These are phyloP conservation scores for Byssothecium circinans DNA, from an alignment of 2,329 filamentous ascomycete species.

Conservation along the genomic window DNA sequence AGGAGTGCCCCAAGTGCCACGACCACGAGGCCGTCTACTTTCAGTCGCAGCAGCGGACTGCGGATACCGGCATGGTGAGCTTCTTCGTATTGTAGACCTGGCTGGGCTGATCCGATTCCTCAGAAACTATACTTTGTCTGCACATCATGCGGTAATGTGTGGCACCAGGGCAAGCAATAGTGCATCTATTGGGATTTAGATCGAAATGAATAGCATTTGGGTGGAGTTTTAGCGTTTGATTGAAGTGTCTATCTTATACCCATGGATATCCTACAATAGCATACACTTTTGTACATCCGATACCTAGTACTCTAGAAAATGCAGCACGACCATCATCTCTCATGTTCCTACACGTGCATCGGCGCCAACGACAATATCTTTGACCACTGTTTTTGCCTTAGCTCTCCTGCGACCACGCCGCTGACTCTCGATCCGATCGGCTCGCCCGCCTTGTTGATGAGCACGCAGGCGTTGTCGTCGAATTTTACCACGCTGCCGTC, in stretches of 20 bases:
- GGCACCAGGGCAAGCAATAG: conserved; percentile 43
- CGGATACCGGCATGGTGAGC: conserved; percentile 93
- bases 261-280: conserved; percentile 36
- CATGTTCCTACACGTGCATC: conserved; percentile 63
- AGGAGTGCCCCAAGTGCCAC: conserved; percentile 79
- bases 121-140: conserved; percentile 69
- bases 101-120: conserved; percentile 19
- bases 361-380: conserved; percentile 97
- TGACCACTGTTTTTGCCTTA: conserved; percentile 93
- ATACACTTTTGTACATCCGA: conserved; percentile 30
- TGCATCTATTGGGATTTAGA: conserved; percentile 5
- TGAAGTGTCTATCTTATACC: conserved; percentile 40
- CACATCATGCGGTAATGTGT: conserved; percentile 89
- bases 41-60: conserved; percentile 95
- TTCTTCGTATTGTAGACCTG: not conserved
- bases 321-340: conserved; percentile 2
- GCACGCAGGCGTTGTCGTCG: conserved; percentile 96
- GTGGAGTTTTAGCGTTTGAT: conserved; percentile 33
- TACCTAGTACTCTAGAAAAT: conserved; percentile 14
- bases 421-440: conserved; percentile 78
- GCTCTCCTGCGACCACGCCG: conserved; percentile 85
- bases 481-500: conserved; percentile 92
- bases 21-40: conserved; percentile 96
- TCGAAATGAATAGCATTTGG: conserved; percentile 26
- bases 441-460: conserved; percentile 96